Base-by-base conservation (phyloP, 495 filamentous ascomycete species). In the Aspergillus affinis region DNA sequence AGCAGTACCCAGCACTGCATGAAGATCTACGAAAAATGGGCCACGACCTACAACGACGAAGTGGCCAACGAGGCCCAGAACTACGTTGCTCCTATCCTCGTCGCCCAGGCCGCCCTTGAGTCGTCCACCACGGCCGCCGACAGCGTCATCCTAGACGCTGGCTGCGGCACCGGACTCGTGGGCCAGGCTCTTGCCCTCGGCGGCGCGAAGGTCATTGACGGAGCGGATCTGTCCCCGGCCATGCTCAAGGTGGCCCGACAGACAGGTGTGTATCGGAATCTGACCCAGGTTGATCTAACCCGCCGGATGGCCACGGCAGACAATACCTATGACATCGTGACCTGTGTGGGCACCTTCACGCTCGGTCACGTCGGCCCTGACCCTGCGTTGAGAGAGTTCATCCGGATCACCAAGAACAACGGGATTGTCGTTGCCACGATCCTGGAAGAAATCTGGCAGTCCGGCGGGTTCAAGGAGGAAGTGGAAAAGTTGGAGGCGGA, bases 281-380 rank as follows among this genome's bases (percentile, higher is more conserved):
- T 82, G 4, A 58, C 51, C 2, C 36, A 66, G 10, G 75, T 65
- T 7, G 77, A 82, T 57, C 58, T 82, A 63, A 74, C 72, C 21
- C 58, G 66, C 36, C 70, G 61, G 3, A 68, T 78, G 9, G 54
- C 67, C 9, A 63, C 63, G 49, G 41, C 63, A 2, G 72, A 73
- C 54, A 65, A 62, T 2, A 67, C 62, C 3, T 82, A 82, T 54
- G 77, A 82, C 17, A 65, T 75, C 1, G 72, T 82, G 15, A 72
- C 70, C 10, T 82, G 79, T 53, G 71, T 71, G 6, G 79, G 79
- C 26, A 82, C 77, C 5, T 77, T 82, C 48, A 81, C 79, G 9
- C 69, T 70, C 0, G 78, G 76, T 19, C 79, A 81, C 57, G 78
- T 82, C 27, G 78, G 78, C 0, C 76, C 78, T 8, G 69, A 68